phyloP scores from a whole-genome alignment of 192 early-diverging fungal genomes.

The Haplosporangium gracile region DNA sequence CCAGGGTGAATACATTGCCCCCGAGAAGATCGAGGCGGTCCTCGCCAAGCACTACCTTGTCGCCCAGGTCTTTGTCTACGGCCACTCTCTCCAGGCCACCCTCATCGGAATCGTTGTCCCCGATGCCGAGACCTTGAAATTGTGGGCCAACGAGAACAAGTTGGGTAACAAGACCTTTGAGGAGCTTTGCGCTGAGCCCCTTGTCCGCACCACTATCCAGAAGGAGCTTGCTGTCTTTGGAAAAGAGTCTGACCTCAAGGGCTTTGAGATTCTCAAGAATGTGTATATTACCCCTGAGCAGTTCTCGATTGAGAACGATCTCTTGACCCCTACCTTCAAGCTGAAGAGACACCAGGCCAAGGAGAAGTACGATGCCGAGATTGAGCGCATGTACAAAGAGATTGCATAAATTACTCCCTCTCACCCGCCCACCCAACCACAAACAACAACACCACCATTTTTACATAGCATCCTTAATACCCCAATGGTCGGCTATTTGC shows the following conservation, averaged over 20 bases:
- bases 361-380: slow-evolving; percentile 71
- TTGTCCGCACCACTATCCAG: slow-evolving; percentile 70
- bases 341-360: slow-evolving; percentile 84
- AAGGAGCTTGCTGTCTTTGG: slow-evolving; percentile 69
- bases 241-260: slow-evolving; percentile 78
- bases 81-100: slow-evolving; percentile 87
- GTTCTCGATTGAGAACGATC: slow-evolving; percentile 83
- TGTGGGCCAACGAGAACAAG: slow-evolving; percentile 71
- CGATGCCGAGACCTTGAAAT: slow-evolving; percentile 71
- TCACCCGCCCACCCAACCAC: not conserved
- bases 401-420: slow-evolving; percentile 5
- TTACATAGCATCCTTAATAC: slow-evolving; percentile 4
- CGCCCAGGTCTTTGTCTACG: slow-evolving; percentile 92
- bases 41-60: slow-evolving; percentile 80
- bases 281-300: slow-evolving; percentile 78
- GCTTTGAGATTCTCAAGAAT: slow-evolving; percentile 87
- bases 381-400: slow-evolving; percentile 77
- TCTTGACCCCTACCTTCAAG: slow-evolving; percentile 91
- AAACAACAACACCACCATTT: not conserved
- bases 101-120: slow-evolving; percentile 91
- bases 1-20: slow-evolving; percentile 95
- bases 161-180: slow-evolving; percentile 56
- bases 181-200: slow-evolving; percentile 60
- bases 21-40: slow-evolving; percentile 91
- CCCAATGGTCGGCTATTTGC: not conserved